Evolutionary conservation across 495 filamentous ascomycete species (phyloP), one percentile per base, ranked within the genome.

Genomic region (Rusavskia elegans): DNA sequence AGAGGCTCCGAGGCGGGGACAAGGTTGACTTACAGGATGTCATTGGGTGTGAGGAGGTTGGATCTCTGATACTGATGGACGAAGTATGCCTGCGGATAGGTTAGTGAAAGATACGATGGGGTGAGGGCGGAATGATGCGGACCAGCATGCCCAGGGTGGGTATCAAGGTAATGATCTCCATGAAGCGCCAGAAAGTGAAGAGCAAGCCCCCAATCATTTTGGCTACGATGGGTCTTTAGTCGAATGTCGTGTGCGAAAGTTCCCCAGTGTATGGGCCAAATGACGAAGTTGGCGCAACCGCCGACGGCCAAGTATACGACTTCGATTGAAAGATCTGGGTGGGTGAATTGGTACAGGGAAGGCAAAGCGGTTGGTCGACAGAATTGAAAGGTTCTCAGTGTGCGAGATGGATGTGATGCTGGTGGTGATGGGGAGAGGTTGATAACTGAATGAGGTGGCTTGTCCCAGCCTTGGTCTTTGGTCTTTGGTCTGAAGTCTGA

Each of bases 81-180:
- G 64, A 95, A 93, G 59, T 78, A 94, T 62, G 84, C 76, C 61
- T 76, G 39, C 9, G 11, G 21, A 10, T 13, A 21, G 38, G 57
- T 61, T 36, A 61, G 56, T 51, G 30, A 39, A 17, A 19, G 30
- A 14, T 49, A n/a, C n/a, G 14, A 16, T 20, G 21, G 5, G 51
- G 49, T 39, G 37, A 37, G 17, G 29, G 52, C 20, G 42, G 27
- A 3, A 37, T 23, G 46, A 10, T 32, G 61, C 70, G 21, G 64
- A 77, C 73, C 61, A 94, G 76, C 77, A 95, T 90, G 70, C 88
- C 89, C 59, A 95, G 72, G 53, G 81, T 85, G 17, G 89, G 89
- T 67, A 92, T 88, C 74, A 93, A 65, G 40, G 85, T 90, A 68
- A 84, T 58, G 69, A 95, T 84, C 66, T 95, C 76, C 61, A 79